phyloP scores from a whole-genome alignment of 345 rosid species.

The Melaleuca quinquenervia region DNA sequence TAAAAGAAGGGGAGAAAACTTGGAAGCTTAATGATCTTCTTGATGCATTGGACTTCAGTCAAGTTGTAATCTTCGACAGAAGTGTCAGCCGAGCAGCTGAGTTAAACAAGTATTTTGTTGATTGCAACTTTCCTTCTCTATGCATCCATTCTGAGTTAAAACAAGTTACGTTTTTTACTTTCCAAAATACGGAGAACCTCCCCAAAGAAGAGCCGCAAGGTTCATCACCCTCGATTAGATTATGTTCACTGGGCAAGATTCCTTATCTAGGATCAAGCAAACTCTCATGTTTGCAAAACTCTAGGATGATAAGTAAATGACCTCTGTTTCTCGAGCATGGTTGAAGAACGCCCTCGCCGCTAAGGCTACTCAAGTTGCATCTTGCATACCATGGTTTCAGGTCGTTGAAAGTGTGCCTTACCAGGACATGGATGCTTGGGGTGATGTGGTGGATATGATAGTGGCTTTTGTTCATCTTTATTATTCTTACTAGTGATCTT shows the following conservation, averaged over 20 bases:
- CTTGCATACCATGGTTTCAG: not conserved
- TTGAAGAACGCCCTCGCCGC: not conserved
- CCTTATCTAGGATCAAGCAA: not conserved
- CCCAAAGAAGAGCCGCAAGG: not conserved
- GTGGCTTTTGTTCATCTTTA: not conserved
- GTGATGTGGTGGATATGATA: not conserved
- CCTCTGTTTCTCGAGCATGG: not conserved
- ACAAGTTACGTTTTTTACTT: constrained; percentile 54
- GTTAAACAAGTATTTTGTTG: constrained; percentile 83
- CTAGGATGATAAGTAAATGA: not conserved
- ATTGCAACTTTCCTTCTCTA: constrained; percentile 95
- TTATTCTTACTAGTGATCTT: not conserved
- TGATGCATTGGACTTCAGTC: constrained; percentile 97
- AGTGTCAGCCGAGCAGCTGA: constrained; percentile 95
- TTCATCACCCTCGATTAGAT: not conserved
- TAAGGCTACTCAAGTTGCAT: not conserved
- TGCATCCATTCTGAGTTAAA: constrained; percentile 99
- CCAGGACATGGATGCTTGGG: not conserved
- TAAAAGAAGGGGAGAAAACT: constrained; percentile 89
- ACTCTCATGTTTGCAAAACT: not conserved
- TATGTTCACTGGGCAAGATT: not conserved
- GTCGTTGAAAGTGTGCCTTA: not conserved
- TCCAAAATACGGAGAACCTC: not conserved
- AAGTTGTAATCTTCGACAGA: constrained; percentile 94
- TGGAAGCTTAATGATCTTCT: constrained; percentile 95